Base-by-base conservation (phyloP, 1,284 basidiomycete species). In the Laetiporus sulphureus region DNA sequence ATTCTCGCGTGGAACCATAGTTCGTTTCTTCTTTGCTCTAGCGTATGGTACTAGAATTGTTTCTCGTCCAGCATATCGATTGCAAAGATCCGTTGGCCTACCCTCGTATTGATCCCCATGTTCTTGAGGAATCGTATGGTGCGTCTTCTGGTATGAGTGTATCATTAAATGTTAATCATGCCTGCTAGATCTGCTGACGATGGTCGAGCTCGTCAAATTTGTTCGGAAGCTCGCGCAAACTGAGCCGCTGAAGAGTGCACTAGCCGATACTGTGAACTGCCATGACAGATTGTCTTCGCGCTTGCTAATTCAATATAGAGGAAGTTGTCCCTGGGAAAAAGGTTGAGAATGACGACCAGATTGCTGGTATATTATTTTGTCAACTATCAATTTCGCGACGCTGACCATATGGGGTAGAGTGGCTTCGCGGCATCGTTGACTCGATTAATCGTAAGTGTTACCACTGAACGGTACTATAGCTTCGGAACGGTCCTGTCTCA, bases 131-230 rank as follows among this genome's bases (percentile, higher is more conserved):
- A 32, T 58, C 63, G 39, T 66, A 73, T 51, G 74, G 76, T 60
- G 55, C 58, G 53, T 51, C 41, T 15, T 38, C 44, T 20, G 16
- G 16, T 33, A 11, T 38, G 34, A 37, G 21, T n/a, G 2, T 33
- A 1, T 6, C 3, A 12, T 35, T 20, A 3, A 8, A 19, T n/a
- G n/a, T 31, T 15, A 3, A 20, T n/a, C 12, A 24, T 20, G 10
- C 18, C 51, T 55, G 63, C 2, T 22, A 56, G 71, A 73, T 51
- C 50, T 70, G 4, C 59, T 67, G 30, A 55, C 71, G 10, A 53
- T 75, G 38, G 58, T 76, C 18, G 72, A 78, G 50, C 64, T 65
- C 18, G 57, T 75, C 48, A 79, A 79, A 48, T 73, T 70, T 47
- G 61, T 64, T 3, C 56, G 72, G 15, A 62, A 58, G 33, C 58